Conservation (phyloP, 129 eudicot genomes). For the Artemisia annua region DNA sequence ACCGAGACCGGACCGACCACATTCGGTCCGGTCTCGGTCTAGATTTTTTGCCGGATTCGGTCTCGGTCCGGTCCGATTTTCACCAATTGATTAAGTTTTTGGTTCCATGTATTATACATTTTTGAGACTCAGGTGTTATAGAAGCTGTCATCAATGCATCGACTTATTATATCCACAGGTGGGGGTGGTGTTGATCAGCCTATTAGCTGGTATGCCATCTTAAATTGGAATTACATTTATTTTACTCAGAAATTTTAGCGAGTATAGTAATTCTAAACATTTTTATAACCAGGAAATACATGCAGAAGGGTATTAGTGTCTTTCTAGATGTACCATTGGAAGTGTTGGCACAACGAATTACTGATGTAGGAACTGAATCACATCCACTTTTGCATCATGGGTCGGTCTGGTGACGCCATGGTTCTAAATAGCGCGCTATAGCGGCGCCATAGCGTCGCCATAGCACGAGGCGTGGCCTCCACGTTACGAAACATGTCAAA, state of each 20-base stretch:
- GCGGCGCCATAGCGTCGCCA: no score
- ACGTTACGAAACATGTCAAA: no score
- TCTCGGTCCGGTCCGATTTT: no score
- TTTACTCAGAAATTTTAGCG: conserved; percentile 4
- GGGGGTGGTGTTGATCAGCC: conserved; percentile 99
- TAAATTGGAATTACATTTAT: background rate
- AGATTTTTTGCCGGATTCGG: no score
- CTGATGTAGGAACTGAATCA: conserved; percentile 73
- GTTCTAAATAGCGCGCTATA: no score
- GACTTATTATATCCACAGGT: conserved; percentile 80
- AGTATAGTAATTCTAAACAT: conserved; percentile 5
- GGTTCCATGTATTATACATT: background rate
- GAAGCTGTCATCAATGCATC: conserved; percentile 56
- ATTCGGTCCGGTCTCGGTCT: no score
- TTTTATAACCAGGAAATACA: conserved; percentile 62
- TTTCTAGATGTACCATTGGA: conserved; percentile 95
- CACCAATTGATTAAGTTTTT: background rate
- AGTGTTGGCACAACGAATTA: conserved; percentile 79
- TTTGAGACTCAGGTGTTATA: conserved; percentile 70
- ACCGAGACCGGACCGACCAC: no score
- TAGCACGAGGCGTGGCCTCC: no score
- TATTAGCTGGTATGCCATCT: conserved; percentile 64
- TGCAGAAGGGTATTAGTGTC: conserved; percentile 77
- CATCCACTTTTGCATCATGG: conserved; percentile 86
- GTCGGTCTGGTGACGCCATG: conserved; percentile 66